A percentile compares a stretch with the other conserved stretches of the same genome.
Evolutionary conservation across 2,329 filamentous ascomycete species (phyloP).

Genomic region (Alternaria dauci): DNA sequence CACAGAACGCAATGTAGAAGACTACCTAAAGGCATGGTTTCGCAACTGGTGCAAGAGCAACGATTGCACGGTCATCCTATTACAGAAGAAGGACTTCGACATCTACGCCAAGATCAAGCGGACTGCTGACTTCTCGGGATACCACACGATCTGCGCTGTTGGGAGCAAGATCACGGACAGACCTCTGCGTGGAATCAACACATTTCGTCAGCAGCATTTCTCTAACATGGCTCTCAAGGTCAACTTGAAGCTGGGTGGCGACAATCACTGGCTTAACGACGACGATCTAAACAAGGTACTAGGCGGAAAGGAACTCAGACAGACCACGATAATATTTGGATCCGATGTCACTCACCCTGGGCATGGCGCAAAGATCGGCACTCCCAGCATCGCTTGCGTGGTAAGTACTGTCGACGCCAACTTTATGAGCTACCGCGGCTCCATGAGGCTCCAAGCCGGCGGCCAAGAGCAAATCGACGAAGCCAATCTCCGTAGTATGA

Average conservation of each 20-base stretch:
- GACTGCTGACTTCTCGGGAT: background rate
- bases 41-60: too few species aligned
- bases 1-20: too few species aligned
- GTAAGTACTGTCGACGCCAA: background rate
- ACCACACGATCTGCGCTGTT: too few species aligned
- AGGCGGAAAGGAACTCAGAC: too few species aligned
- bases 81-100: background rate
- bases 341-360: background rate
- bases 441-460: constrained; percentile 38
- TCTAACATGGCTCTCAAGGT: constrained; percentile 1
- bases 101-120: background rate
- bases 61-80: too few species aligned
- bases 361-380: background rate
- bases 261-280: background rate
- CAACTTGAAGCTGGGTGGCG: background rate
- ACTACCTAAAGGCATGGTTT: too few species aligned
- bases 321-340: background rate
- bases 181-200: too few species aligned
- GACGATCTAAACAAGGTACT: background rate
- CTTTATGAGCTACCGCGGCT: constrained; percentile 40
- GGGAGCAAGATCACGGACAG: too few species aligned
- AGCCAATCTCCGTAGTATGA: background rate
- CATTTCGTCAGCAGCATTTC: too few species aligned
- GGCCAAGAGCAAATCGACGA: constrained; percentile 24
- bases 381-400: background rate